Evolutionary conservation across 2,329 filamentous ascomycete genomes (phyloP).

Genomic region (Colletotrichum sp.): DNA sequence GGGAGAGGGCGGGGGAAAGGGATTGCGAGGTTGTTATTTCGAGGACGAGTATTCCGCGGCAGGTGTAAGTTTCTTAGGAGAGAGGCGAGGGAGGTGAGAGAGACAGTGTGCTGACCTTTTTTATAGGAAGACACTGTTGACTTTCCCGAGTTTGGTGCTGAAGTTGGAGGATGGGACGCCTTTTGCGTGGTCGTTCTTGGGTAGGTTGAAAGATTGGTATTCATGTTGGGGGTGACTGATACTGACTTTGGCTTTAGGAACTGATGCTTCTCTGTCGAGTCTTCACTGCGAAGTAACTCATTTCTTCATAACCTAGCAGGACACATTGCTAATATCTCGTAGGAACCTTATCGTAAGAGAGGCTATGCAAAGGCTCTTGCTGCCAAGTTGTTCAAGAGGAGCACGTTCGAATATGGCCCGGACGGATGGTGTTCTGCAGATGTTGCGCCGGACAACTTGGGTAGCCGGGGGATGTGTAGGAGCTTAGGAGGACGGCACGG

Average conservation of each 20-base stretch:
- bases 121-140: conserved; percentile 43
- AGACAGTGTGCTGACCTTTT: background rate
- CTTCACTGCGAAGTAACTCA: conserved; percentile 60
- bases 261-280: conserved; percentile 65
- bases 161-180: conserved; percentile 50
- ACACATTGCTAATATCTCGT: background rate
- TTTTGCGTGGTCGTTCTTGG: conserved; percentile 69
- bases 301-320: background rate
- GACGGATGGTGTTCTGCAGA: conserved; percentile 66
- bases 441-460: conserved; percentile 63
- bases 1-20: conserved; percentile 54
- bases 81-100: background rate
- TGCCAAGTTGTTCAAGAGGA: conserved; percentile 60
- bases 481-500: conserved; percentile 61
- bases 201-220: conserved; percentile 25
- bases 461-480: conserved; percentile 66
- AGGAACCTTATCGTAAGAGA: conserved; percentile 60
- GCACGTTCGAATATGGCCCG: conserved; percentile 45
- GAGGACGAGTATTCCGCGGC: conserved; percentile 61
- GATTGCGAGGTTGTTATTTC: conserved; percentile 62
- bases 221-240: background rate
- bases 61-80: conserved; percentile 43
- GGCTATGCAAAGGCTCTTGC: conserved; percentile 69
- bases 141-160: conserved; percentile 52
- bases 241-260: conserved; percentile 39